Evolutionary conservation across 768 basidiomycete species (phyloP).

Genomic region (Glaciozyma martinii): DNA sequence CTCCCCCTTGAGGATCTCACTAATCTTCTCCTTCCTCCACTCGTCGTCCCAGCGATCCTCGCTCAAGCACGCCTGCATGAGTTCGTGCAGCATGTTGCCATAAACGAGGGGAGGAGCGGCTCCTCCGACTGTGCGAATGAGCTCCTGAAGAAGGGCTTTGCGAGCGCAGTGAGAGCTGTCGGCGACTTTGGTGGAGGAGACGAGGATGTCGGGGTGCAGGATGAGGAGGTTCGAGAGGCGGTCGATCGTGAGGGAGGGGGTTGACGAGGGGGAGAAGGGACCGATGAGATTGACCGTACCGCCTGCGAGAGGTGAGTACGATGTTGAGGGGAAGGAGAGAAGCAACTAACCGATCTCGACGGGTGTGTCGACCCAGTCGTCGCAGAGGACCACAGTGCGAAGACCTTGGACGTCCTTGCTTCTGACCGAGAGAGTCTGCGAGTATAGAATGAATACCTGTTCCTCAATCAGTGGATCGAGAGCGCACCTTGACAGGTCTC

Average conservation of each 20-base stretch:
- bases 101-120: constrained; percentile 47
- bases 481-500: constrained; percentile 3
- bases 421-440: constrained; percentile 50
- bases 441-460: neutral
- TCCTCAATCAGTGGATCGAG: neutral
- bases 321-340: neutral
- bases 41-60: constrained; percentile 36
- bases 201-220: constrained; percentile 81
- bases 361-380: constrained; percentile 67
- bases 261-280: constrained; percentile 39
- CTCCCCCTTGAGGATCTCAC: constrained; percentile 36
- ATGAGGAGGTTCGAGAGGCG: constrained; percentile 45
- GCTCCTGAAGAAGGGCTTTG: constrained; percentile 62
- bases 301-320: constrained; percentile 44
- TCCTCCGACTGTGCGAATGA: constrained; percentile 51
- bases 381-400: constrained; percentile 54
- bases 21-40: constrained; percentile 29
- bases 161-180: constrained; percentile 73
- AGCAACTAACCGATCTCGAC: constrained; percentile 49
- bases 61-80: constrained; percentile 70
- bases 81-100: constrained; percentile 88
- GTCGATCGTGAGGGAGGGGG: constrained; percentile 35
- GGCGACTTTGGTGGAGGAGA: constrained; percentile 82
- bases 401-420: constrained; percentile 38
- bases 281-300: constrained; percentile 76